Conservation (phyloP, 2,329 filamentous ascomycete genomes). For the Coniochaeta sp. region DNA sequence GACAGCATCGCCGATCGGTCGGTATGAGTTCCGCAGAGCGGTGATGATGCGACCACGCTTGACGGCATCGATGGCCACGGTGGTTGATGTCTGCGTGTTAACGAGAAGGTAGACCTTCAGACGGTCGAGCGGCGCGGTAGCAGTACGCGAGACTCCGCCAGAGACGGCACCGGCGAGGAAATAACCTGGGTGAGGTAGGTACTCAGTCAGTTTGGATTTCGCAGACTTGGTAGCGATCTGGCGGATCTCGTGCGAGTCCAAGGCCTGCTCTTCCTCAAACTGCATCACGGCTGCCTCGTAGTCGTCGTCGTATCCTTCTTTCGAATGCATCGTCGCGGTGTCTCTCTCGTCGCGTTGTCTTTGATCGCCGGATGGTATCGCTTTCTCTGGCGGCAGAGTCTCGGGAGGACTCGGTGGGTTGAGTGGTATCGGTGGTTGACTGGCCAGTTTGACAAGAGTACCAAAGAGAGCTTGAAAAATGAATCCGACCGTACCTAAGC, state of each 20-base stretch:
- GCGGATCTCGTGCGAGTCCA: slow-evolving; percentile 12
- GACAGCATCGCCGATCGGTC: slow-evolving; percentile 65
- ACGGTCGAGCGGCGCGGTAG: slow-evolving; percentile 91
- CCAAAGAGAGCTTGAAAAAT: slow-evolving; percentile 70
- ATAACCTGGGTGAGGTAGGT: slow-evolving; percentile 88
- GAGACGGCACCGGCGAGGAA: slow-evolving; percentile 93
- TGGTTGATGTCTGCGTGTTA: slow-evolving; percentile 60
- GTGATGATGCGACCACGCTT: slow-evolving; percentile 62
- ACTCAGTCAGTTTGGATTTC: slow-evolving; percentile 53
- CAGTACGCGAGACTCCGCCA: slow-evolving; percentile 89
- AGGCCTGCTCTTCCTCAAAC: slow-evolving; percentile 11
- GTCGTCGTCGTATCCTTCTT: background rate
- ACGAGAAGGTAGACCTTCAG: slow-evolving; percentile 97
- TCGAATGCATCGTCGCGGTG: background rate
- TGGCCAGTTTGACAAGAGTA: slow-evolving; percentile 62
- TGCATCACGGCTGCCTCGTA: slow-evolving; percentile 3
- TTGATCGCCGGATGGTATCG: slow-evolving; percentile 10
- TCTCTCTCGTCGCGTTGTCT: slow-evolving; percentile 5
- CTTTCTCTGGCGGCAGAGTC: slow-evolving; percentile 23
- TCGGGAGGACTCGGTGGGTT: slow-evolving; percentile 4
- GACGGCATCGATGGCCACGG: slow-evolving; percentile 55
- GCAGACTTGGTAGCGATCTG: slow-evolving; percentile 23
- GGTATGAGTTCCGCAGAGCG: slow-evolving; percentile 58
- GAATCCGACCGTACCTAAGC: slow-evolving; percentile 80
- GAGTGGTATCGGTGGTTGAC: slow-evolving; percentile 12